Conservation (phyloP, 345 rosid genomes). For the Diplotaxis tenuifolia region DNA sequence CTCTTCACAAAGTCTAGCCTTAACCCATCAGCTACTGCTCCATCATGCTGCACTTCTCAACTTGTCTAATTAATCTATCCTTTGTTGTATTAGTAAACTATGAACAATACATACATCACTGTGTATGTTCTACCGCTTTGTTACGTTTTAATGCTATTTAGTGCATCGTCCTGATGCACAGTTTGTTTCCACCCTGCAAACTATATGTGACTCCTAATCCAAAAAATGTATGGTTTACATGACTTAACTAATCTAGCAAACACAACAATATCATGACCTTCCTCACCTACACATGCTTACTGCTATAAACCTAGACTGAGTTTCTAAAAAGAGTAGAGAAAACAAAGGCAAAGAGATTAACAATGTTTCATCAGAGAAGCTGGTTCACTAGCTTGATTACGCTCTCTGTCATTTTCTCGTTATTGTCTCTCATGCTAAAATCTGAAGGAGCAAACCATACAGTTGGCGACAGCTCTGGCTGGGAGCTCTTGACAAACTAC, state of each 20-base stretch:
- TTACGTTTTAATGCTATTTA: conserved; percentile 8
- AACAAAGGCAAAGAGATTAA: background rate
- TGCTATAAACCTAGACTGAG: conserved; percentile 13
- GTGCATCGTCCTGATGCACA: conserved; percentile 35
- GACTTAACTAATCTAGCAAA: conserved; percentile 28
- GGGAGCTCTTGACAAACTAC: conserved; percentile 34
- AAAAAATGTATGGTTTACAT: conserved; percentile 34
- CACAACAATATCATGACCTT: conserved; percentile 36
- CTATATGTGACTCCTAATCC: conserved; percentile 14
- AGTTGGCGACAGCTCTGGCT: conserved; percentile 42
- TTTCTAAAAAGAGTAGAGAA: background rate
- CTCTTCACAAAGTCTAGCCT: conserved; percentile 31
- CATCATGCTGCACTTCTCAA: conserved; percentile 28
- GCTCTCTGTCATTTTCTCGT: conserved; percentile 9
- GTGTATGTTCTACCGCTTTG: conserved; percentile 6
- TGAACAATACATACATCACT: conserved; percentile 5
- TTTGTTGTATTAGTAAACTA: conserved; percentile 22
- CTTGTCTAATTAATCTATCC: conserved; percentile 24
- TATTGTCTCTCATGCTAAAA: conserved; percentile 16
- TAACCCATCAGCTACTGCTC: conserved; percentile 28
- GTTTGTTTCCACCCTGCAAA: conserved; percentile 14
- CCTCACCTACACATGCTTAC: conserved; percentile 29
- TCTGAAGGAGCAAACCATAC: conserved; percentile 26
- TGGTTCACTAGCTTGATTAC: conserved; percentile 6
- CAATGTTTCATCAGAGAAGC: conserved; percentile 14